These are phyloP conservation scores for Phaffomyces opuntiae DNA, from an alignment of 805 yeast genomes.

Conservation along the genomic window DNA sequence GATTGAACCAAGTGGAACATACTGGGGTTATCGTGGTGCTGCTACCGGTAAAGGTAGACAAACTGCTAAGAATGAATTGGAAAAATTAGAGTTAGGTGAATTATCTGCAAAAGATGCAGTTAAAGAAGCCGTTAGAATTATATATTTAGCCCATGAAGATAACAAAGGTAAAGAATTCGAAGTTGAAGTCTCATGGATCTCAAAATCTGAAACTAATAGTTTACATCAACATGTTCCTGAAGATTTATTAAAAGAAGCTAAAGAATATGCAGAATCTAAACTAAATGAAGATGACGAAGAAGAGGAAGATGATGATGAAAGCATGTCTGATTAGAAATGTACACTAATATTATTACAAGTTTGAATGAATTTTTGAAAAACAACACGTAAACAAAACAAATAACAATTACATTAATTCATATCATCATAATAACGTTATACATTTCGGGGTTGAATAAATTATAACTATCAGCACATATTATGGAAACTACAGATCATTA, in stretches of 20 bases:
- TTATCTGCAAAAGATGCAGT: constrained; percentile 77
- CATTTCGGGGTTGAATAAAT: no score
- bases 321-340: constrained; percentile 25
- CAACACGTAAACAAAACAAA: no score
- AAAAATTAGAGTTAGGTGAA: constrained; percentile 67
- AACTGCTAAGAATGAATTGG: constrained; percentile 94
- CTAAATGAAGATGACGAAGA: constrained; percentile 64
- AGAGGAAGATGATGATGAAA: constrained; percentile 43
- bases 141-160: constrained; percentile 93
- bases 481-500: no score
- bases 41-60: constrained; percentile 99
- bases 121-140: constrained; percentile 88
- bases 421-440: no score
- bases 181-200: constrained; percentile 87
- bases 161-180: constrained; percentile 97
- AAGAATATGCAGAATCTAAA: constrained; percentile 74
- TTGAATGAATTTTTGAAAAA: background rate
- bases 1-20: constrained; percentile 96
- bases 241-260: constrained; percentile 76
- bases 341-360: background rate
- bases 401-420: no score
- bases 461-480: no score
- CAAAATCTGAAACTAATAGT: constrained; percentile 69
- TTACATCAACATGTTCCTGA: constrained; percentile 75
- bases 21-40: constrained; percentile 97